Evolutionary conservation across 345 rosid genomes (phyloP).

Genomic region (Rhodamnia argentea): DNA sequence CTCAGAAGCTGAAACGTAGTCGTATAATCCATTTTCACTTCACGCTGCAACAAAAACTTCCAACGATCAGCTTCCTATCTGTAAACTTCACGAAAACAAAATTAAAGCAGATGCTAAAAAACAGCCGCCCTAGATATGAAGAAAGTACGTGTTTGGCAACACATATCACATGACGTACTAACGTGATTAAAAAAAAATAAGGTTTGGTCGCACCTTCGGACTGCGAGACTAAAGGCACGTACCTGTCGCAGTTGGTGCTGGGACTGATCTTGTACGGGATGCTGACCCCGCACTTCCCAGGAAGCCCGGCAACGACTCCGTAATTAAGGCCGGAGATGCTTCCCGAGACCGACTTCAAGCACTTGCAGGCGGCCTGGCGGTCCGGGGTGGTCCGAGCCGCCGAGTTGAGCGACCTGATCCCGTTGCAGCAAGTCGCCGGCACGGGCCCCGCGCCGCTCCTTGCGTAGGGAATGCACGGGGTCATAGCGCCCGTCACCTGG

Average conservation of each 20-base stretch:
- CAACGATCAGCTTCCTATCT: background rate
- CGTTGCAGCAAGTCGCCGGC: background rate
- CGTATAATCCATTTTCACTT: background rate
- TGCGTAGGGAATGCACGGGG: background rate
- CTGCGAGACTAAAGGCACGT: background rate
- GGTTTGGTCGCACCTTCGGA: background rate
- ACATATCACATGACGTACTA: too few species aligned
- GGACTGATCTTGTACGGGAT: conserved; percentile 8
- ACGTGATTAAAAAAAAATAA: background rate
- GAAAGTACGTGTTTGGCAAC: background rate
- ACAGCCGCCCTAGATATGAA: background rate
- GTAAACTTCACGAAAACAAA: background rate
- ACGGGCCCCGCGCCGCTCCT: background rate
- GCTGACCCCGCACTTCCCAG: background rate
- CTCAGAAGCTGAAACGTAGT: background rate
- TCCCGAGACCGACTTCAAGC: background rate
- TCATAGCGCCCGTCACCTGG: background rate
- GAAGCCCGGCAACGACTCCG: background rate
- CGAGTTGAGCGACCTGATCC: background rate
- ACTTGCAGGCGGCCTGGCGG: background rate
- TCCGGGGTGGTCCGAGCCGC: background rate
- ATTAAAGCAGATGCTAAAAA: background rate
- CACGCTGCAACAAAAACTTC: background rate
- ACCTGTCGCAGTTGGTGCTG: conserved; percentile 2
- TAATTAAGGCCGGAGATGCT: background rate